A percentile compares a stretch with the other conserved stretches of the same genome.
phyloP scores from a whole-genome alignment of 805 yeast genomes.

The Saccharomycopsis sp. region DNA sequence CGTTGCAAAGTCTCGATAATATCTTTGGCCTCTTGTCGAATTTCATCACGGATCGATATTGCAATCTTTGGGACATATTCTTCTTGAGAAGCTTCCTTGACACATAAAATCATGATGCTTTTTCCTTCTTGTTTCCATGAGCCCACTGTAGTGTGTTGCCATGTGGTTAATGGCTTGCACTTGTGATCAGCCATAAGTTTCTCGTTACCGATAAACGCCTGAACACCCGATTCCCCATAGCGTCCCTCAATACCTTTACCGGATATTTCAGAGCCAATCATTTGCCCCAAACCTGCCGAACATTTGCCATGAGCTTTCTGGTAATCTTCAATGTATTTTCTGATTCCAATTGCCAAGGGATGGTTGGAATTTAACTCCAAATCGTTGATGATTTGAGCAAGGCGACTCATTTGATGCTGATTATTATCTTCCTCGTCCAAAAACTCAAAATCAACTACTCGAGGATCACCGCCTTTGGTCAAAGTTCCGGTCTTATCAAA shows the following conservation, averaged over 20 bases:
- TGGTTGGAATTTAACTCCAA: conserved; percentile 61
- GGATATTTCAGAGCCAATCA: neutral
- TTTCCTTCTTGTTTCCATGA: conserved; percentile 8
- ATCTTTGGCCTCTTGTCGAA: conserved; percentile 3
- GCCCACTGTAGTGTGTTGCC: neutral
- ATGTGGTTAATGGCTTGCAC: neutral
- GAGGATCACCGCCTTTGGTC: conserved; percentile 54
- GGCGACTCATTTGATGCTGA: conserved; percentile 18
- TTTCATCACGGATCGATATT: conserved; percentile 4
- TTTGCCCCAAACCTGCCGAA: neutral
- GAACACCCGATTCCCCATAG: neutral
- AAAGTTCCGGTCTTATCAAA: conserved; percentile 78
- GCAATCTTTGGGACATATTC: neutral
- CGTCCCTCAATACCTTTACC: conserved; percentile 8
- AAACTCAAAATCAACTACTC: conserved; percentile 44
- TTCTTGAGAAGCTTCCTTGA: neutral
- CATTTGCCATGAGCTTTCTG: neutral
- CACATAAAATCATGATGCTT: conserved; percentile 4
- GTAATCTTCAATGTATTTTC: conserved; percentile 30
- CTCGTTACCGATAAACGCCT: conserved; percentile 4
- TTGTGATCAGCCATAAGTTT: neutral
- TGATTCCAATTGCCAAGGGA: conserved; percentile 59
- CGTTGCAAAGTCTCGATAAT: neutral
- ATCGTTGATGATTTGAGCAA: conserved; percentile 40
- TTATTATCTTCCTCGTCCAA: conserved; percentile 22